Evolutionary conservation across 306 rosid genomes (phyloP).

Genomic region (Ziziphus jujuba): DNA sequence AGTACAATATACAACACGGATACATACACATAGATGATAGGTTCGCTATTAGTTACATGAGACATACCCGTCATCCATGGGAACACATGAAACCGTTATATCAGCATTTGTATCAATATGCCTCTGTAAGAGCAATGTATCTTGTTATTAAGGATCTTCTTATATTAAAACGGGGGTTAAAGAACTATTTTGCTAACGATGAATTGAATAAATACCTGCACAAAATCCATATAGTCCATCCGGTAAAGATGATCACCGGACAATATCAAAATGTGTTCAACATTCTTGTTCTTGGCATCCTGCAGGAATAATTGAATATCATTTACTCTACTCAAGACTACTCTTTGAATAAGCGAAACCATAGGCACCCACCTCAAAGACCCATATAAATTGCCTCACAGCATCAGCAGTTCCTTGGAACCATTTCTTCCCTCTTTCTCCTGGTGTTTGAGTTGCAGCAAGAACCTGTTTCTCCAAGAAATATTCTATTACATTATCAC

Average conservation of each 20-base stretch:
- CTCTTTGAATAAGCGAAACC: background rate
- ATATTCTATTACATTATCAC: slow-evolving; percentile 17
- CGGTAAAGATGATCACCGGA: slow-evolving; percentile 95
- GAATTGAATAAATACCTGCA: slow-evolving; percentile 52
- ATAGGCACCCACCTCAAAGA: slow-evolving; percentile 70
- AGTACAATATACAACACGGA: too few species aligned
- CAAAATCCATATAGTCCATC: slow-evolving; percentile 85
- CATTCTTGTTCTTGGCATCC: slow-evolving; percentile 91
- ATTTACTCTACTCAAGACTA: background rate
- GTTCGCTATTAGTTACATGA: background rate
- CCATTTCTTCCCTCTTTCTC: slow-evolving; percentile 88
- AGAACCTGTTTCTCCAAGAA: slow-evolving; percentile 55
- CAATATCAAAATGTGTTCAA: slow-evolving; percentile 78
- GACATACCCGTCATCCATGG: slow-evolving; percentile 85
- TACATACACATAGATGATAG: too few species aligned
- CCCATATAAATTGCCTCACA: slow-evolving; percentile 90
- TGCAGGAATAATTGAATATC: slow-evolving; percentile 25
- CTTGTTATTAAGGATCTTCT: slow-evolving; percentile 14
- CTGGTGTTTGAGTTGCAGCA: slow-evolving; percentile 96
- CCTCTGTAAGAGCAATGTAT: slow-evolving; percentile 47
- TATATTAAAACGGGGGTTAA: background rate
- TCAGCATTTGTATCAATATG: slow-evolving; percentile 91
- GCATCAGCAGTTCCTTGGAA: slow-evolving; percentile 98
- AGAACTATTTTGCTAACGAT: background rate
- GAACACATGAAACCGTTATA: slow-evolving; percentile 89